Percentiles rank a stretch among this genome's conserved stretches.
Conservation (phyloP, 2,329 filamentous ascomycete species). For the Atkinsonella hypoxylon region DNA sequence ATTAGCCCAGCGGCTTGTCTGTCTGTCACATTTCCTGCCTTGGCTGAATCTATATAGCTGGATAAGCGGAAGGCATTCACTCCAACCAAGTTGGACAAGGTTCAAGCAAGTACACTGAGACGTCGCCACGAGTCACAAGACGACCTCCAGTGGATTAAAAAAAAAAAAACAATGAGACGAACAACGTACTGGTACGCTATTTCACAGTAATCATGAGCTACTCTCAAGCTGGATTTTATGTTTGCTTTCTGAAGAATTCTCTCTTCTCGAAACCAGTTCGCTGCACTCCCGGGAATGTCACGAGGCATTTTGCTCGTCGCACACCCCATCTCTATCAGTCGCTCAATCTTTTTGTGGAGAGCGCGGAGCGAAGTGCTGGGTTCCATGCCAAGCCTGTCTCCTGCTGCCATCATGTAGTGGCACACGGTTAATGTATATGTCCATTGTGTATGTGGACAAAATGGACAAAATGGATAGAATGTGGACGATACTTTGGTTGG, state of each 20-base stretch:
- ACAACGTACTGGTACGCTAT: background rate
- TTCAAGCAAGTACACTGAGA: background rate
- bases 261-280: background rate
- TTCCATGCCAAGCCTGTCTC: background rate
- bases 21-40: background rate
- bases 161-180: no score
- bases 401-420: background rate
- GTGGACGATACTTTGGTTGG: background rate
- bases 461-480: background rate
- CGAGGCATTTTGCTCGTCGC: background rate
- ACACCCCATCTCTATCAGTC: background rate
- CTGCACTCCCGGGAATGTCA: background rate
- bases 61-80: background rate
- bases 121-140: no score
- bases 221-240: background rate
- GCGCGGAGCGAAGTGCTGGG: background rate
- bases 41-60: background rate
- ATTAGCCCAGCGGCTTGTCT: background rate
- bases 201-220: background rate
- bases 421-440: background rate
- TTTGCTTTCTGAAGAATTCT: background rate
- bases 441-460: background rate
- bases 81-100: background rate
- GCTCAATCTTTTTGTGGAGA: background rate
- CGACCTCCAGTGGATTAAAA: no score